A percentile compares a stretch with the other conserved stretches of the same genome.
Conservation (phyloP, 352 stramenopile genomes). For the Phytophthora brassicae region DNA sequence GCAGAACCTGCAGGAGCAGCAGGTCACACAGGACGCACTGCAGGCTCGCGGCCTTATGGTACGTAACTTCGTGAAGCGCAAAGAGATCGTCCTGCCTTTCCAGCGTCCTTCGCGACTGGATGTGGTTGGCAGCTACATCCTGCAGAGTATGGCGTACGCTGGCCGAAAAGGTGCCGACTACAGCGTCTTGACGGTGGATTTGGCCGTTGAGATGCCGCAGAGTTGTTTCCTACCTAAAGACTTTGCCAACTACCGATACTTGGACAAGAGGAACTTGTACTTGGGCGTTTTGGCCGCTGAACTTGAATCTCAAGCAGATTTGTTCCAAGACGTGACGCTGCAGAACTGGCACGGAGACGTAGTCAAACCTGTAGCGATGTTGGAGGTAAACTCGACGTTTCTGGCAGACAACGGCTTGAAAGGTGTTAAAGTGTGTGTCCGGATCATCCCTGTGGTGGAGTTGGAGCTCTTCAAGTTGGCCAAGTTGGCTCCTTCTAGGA, state of each 20-base stretch:
- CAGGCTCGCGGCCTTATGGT: constrained; percentile 55
- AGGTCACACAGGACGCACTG: constrained; percentile 75
- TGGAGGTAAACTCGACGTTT: constrained; percentile 48
- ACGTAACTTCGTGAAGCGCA: constrained; percentile 78
- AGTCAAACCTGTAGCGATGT: constrained; percentile 72
- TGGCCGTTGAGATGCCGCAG: constrained; percentile 81
- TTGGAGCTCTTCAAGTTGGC: constrained; percentile 76
- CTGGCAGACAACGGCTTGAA: constrained; percentile 56
- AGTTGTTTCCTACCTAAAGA: constrained; percentile 88
- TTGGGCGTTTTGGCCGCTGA: constrained; percentile 69
- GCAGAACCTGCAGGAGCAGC: constrained; percentile 61
- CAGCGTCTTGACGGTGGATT: constrained; percentile 65
- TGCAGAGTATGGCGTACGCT: constrained; percentile 78
- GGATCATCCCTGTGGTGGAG: constrained; percentile 72
- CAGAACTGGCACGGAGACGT: constrained; percentile 75
- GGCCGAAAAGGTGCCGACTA: constrained; percentile 56
- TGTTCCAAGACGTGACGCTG: constrained; percentile 62
- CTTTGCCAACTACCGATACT: constrained; percentile 89
- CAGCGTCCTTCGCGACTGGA: constrained; percentile 71
- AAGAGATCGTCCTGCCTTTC: constrained; percentile 88
- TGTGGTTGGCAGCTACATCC: constrained; percentile 86
- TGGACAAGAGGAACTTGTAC: constrained; percentile 90
- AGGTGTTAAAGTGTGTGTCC: constrained; percentile 51
- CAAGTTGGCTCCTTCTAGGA: constrained; percentile 77
- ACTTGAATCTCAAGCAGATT: constrained; percentile 42